Evolutionary conservation across 352 stramenopile genomes (phyloP).

Genomic region (Phytophthora vignae): DNA sequence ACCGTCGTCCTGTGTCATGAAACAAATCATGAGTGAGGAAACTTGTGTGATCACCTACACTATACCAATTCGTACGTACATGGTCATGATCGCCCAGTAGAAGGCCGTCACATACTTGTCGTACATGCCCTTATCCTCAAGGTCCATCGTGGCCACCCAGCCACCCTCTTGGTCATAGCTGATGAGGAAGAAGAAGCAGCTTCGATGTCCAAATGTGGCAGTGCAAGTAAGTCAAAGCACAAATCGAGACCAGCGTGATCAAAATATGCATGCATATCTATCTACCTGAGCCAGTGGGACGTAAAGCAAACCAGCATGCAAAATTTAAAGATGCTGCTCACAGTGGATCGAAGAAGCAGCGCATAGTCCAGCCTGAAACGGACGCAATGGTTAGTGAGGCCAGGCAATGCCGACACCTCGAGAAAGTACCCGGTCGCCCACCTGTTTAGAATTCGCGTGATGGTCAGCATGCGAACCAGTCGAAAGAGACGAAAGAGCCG

Average conservation of each 20-base stretch:
- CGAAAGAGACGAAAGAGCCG: conserved; percentile 70
- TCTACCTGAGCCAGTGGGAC: conserved; percentile 78
- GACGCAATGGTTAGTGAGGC: background rate
- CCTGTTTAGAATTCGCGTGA: conserved; percentile 75
- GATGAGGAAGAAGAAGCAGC: conserved; percentile 72
- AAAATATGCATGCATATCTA: background rate
- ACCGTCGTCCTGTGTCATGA: conserved; percentile 60
- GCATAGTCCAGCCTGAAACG: conserved; percentile 66
- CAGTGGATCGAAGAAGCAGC: conserved; percentile 73
- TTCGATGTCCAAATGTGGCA: conserved; percentile 11
- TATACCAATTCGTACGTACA: conserved; percentile 37
- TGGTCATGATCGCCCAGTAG: conserved; percentile 85
- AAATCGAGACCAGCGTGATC: background rate
- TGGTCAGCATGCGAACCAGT: conserved; percentile 74
- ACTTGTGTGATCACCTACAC: background rate
- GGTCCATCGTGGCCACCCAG: conserved; percentile 50
- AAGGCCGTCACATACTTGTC: conserved; percentile 71
- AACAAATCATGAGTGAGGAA: background rate
- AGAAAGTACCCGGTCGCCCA: conserved; percentile 6
- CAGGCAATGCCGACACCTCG: background rate
- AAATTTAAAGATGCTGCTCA: conserved; percentile 85
- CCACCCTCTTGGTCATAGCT: conserved; percentile 55
- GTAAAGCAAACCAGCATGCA: conserved; percentile 81
- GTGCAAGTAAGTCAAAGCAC: background rate
- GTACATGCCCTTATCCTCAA: conserved; percentile 51